Base-by-base conservation (phyloP, 345 rosid species). In the Heritiera littoralis region DNA sequence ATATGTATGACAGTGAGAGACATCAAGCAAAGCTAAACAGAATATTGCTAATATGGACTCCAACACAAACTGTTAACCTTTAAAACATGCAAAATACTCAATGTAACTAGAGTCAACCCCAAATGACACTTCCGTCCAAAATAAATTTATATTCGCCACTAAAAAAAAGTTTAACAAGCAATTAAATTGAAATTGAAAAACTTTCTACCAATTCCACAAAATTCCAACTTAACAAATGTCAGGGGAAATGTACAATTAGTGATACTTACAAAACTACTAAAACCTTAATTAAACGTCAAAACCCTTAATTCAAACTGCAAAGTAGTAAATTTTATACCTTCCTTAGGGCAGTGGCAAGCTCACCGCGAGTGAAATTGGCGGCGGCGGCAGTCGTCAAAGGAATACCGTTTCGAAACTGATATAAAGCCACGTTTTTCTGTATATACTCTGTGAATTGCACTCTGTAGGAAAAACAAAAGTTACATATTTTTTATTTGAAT, bases 391-490 rank as follows among this genome's bases (percentile, higher is more conserved):
- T 94, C 0, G 97, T 94, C 86, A 96, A 87, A 15, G 99, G 97
- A 74, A 96, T 89, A 67, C 99, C 97, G 52, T 96, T 96, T 1
- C 97, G 88, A 61, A 93, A 96, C 88, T 96, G 98, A 76, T 96
- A 92, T 81, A 96, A 80, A 35, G 97, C 86, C 83, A 94, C 97
- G 86, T 96, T 96, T 92, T 96, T 96, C 90, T 96, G 98, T 49
- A 96, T 88, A 43, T 86, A 96, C 91, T 96, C 97, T 78, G 98
- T 94, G 87, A 96, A 96, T 82, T 94, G 99, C 84, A 96, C 97
- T 78, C 98, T 94, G 80, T 32, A 71, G 46, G 17, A 12, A 77
- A 70, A 55, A 48, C 28, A 55, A 48, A 5, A 49, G 30, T 8
- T 18, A 9, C 6, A 43, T 17, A 32, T 3, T 32, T 32, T 32